Evolutionary conservation across 352 stramenopile genomes (phyloP), one percentile per base, ranked within the genome.

Genomic region (Globisporangium radiosum): DNA sequence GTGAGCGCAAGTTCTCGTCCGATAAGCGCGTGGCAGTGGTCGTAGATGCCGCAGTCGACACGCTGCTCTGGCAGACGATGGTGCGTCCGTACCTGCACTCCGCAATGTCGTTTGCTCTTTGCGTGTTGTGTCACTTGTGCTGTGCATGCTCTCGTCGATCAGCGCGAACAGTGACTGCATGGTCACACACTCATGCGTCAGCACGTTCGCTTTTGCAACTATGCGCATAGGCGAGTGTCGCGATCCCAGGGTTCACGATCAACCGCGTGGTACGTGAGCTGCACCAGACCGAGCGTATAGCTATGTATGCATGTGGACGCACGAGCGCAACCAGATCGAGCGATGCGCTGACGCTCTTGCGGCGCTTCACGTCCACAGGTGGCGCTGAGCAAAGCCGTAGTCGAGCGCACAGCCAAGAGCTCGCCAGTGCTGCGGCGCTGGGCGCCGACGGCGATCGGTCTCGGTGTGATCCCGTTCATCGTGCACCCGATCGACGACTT

Each of bases 391-490:
- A 65, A 64, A 2, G 52, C 63, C 15, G 61, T 71, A 17, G 69
- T 72, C 17, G 58, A 86, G 37, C 68, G 66, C n/a, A 70, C 62
- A 11, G 54, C 65, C 4, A 71, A 76, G 60, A 72, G 69, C 54
- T 84, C 67, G 33, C 78, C 72, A 3, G 54, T 86, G 54, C 44
- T 86, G 43, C 67, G 67, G 25, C 70, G 74, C 19, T 92, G 76
- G 76, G 65, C 77, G 2, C 83, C 85, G 13, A 96, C 86, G n/a
- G 81, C 73, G 10, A 69, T 91, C 38, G 86, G 88, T 1, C 64
- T 96, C 17, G 73, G 71, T 7, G 72, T 88, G 13, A 96, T 97
- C 58, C 86, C 87, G 2, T 68, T 96, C 48, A 96, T 97, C 62
- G 83, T 96, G 58, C 79, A 92, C 62, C 88, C 88, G 25, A 88